Base-by-base conservation (phyloP, 495 filamentous ascomycete species). In the Penicillium bovifimosum region DNA sequence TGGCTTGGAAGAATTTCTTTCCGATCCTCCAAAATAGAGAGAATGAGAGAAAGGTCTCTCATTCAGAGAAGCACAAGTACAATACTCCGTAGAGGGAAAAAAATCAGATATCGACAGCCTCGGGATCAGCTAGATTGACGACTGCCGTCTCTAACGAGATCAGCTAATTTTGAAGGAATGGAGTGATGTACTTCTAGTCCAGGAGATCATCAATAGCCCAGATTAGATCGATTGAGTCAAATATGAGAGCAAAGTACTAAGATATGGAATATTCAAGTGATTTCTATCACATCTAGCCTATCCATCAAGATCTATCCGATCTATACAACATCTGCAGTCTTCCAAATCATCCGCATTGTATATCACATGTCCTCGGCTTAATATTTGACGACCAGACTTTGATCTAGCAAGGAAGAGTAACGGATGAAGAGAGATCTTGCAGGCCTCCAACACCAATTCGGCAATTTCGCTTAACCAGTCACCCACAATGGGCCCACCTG, bases 381-480 rank as follows among this genome's bases (percentile, higher is more conserved):
- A 9, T 24, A 6, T 20, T 18, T 31, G n/a, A n/a, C 33, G 3
- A 7, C 29, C 29, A 31, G 9, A 31, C 27, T 16, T 31, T 33
- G 14, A 20, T 10, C 38, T 40, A 18, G 9, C 34, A 31, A 16
- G n/a, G n/a, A n/a, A n/a, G n/a, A n/a, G 14, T 33, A 45, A 14
- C 34, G 28, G 16, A 45, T 48, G 34, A 11, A 35, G 28, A 17
- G 27, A 17, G 27, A 27, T 20, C 31, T 13, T 13, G 27, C 31
- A 38, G 24, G 32, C 32, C 13, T 13, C 13, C 10, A 5, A 5
- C 16, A 14, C n/a, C 5, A 38, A 9, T 9, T 39, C 32, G 34
- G 32, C 50, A 53, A 56, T 53, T 17, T 60, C 57, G 57, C 53
- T 56, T 60, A 53, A 38, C 17, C 8, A 36, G 5, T 14, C 18